Evolutionary conservation across 1,284 basidiomycete genomes (phyloP).

Genomic region (Lentinus polychrous): DNA sequence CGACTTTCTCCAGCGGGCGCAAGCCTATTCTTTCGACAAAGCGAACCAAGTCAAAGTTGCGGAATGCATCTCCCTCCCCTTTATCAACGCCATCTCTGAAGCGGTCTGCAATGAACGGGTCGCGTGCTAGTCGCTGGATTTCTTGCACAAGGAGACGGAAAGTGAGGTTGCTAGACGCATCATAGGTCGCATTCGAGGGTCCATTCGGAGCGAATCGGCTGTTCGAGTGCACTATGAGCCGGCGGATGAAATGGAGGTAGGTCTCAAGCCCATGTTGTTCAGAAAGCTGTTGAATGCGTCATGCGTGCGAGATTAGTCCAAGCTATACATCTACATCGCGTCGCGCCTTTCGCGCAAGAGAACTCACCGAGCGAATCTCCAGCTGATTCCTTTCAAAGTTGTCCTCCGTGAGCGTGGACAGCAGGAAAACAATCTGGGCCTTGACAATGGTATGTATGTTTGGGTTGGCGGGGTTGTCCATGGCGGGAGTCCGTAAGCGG

Average conservation of each 20-base stretch:
- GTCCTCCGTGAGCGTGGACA: slow-evolving; percentile 91
- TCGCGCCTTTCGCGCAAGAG: slow-evolving; percentile 1
- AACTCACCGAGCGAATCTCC: slow-evolving; percentile 83
- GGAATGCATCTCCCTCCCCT: slow-evolving; percentile 74
- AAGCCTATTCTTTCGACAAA: slow-evolving; percentile 74
- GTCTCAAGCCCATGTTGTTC: slow-evolving; percentile 93
- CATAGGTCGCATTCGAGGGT: slow-evolving; percentile 49
- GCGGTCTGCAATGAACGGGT: slow-evolving; percentile 80
- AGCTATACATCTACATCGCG: background rate
- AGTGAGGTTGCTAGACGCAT: slow-evolving; percentile 65
- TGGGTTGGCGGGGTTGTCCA: slow-evolving; percentile 59
- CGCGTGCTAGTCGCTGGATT: slow-evolving; percentile 77
- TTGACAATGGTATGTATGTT: slow-evolving; percentile 73
- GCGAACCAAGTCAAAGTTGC: slow-evolving; percentile 72
- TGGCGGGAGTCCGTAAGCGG: slow-evolving; percentile 47
- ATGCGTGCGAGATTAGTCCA: slow-evolving; percentile 4
- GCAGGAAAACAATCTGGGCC: slow-evolving; percentile 88
- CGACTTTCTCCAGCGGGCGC: slow-evolving; percentile 71
- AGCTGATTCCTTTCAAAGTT: slow-evolving; percentile 88
- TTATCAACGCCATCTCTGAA: slow-evolving; percentile 83
- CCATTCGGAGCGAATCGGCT: slow-evolving; percentile 52
- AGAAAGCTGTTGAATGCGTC: slow-evolving; percentile 55
- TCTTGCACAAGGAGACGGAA: slow-evolving; percentile 84
- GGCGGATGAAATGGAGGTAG: slow-evolving; percentile 91
- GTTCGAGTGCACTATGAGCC: slow-evolving; percentile 84